A percentile compares a stretch with the other conserved stretches of the same genome.
Evolutionary conservation across 2,329 filamentous ascomycete genomes (phyloP).

Genomic region (Xylariaceae sp.): DNA sequence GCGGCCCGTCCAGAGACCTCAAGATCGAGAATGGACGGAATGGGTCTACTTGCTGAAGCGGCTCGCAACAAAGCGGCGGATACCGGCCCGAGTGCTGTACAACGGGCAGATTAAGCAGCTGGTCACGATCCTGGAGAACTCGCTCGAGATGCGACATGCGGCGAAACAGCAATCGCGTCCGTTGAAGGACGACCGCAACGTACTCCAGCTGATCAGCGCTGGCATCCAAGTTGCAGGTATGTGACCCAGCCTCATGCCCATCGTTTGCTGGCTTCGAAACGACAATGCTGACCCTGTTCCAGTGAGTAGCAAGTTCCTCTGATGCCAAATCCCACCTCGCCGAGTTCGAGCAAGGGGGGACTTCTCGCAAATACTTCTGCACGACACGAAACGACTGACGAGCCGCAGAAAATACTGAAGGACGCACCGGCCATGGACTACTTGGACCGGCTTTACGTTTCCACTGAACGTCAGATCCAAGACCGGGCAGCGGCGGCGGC

Average conservation of each 20-base stretch:
- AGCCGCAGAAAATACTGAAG: constrained; percentile 78
- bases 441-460: constrained; percentile 72
- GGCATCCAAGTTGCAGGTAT: constrained; percentile 84
- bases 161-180: constrained; percentile 77
- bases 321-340: too few relatives aligned
- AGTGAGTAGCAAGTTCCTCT: too few relatives aligned
- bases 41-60: constrained; percentile 85
- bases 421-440: constrained; percentile 78
- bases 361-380: too few relatives aligned
- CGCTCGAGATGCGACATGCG: constrained; percentile 78
- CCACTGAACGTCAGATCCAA: constrained; percentile 72
- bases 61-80: constrained; percentile 76
- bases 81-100: constrained; percentile 76
- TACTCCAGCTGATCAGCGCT: constrained; percentile 78
- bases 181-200: constrained; percentile 81
- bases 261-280: too few relatives aligned
- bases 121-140: constrained; percentile 82
- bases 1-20: constrained; percentile 44
- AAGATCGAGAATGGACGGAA: constrained; percentile 68
- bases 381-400: too few relatives aligned
- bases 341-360: too few relatives aligned
- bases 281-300: too few relatives aligned
- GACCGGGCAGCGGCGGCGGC: constrained; percentile 46
- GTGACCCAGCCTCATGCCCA: too few relatives aligned
- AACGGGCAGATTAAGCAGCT: constrained; percentile 89